Base-by-base conservation (phyloP, 495 filamentous ascomycete genomes). In the Neurospora cerealis region DNA sequence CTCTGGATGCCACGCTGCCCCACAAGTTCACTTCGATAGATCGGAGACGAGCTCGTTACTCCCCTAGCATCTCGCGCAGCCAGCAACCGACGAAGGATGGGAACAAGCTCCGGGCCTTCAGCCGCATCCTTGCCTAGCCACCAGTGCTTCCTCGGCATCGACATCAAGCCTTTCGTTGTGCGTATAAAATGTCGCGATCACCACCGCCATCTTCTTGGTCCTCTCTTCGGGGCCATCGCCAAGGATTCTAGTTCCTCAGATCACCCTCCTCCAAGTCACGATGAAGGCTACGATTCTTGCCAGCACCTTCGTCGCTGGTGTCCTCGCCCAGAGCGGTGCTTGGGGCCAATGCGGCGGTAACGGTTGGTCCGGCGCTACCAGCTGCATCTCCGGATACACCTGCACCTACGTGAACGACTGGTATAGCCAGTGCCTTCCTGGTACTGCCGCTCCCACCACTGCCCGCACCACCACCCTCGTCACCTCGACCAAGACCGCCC, bases 331-430 rank as follows among this genome's bases (percentile, higher is more conserved):
- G 66, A 62, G 60, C 69, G 74, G 78, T 19, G 75, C 80, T 4
- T 85, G 80, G 75, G 75, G 42, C 15, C 86, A 88, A 69, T 88
- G 86, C 69, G 86, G 86, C 42, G 86, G 86, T 17, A 77, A 1
- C 32, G 72, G 75, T 48, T 86, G 78, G 77, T 76, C 75, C 28
- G 86, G 85, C 0, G 60, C 80, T 0, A 87, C 80, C 1, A 79
- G 77, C 15, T 88, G 86, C 69, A 77, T 79, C 2, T 73, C 83
- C 5, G 79, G 82, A 34, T 84, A 83, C 8, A 74, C 77, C 2
- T 88, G 86, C 77, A 71, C 70, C 41, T 81, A 77, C 32, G 70
- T 76, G 69, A 87, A 85, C 73, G 77, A 82, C 15, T 88, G 79
- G 75, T 88, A 87, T 72, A 79, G 76, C 69, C 83, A 84, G 77